Base-by-base conservation (phyloP, 2,329 filamentous ascomycete genomes). In the Nemania bipapillata region DNA sequence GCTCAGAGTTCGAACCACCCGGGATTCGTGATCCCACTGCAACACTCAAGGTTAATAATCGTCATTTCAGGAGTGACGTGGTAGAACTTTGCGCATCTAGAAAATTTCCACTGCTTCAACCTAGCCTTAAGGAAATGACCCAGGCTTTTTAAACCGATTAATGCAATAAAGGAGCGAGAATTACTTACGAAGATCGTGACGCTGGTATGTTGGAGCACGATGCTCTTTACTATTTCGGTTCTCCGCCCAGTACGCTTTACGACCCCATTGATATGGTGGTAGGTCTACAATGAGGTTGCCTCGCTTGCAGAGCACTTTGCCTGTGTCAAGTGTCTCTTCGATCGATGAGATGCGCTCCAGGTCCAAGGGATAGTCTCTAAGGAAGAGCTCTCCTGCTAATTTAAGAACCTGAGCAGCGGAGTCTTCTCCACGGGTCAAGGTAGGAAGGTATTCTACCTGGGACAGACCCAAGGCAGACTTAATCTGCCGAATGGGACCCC, bases 241-340 rank as follows among this genome's bases (percentile, higher is more conserved):
- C 40, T 72, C 70, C 9, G 42, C 20, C 52, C 64, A 69, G 4
- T n/a, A 56, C 1, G 37, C 1, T 2, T 56, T 66, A 7, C 50
- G 57, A 6, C 30, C 52, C 28, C 45, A 72, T 9, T 66, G 63
- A 24, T 72, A 72, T 3, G 57, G 20, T 1, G 70, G 68, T 1
- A 72, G 22, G 24, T 68, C 65, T 2, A 63, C 12, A 6, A 58
- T 32, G 11, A 58, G 37, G 26, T n/a, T 35, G 3, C 50, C 50
- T 2, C 26, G n/a, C 15, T 7, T 4, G 3, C 28, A 7, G 15
- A 3, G 15, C 5, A 54, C 5, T 7, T 35, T 54, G 50, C 28
- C 28, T 3, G 4, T 35, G 17, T 5, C 3, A 12, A 3, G 5
- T 8, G 15, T 54, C 50, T 32, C 50, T 9, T 54, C 50, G 11